Base-by-base conservation (phyloP, 192 early-diverging fungal genomes). In the Mortierella claussenii region DNA sequence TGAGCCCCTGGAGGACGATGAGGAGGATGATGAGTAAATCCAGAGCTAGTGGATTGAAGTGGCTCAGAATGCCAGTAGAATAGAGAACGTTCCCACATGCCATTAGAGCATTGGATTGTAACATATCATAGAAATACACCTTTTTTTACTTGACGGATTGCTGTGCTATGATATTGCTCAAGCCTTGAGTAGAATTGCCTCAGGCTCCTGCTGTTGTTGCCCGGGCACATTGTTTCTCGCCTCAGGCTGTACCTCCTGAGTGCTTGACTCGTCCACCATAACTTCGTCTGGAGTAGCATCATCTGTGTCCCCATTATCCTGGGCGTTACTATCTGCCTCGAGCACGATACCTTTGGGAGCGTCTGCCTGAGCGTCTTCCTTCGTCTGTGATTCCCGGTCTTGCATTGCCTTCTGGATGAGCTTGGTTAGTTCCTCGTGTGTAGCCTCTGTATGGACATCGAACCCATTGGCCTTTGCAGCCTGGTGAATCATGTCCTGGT, bases 1-100 rank as follows among this genome's bases (percentile, higher is more conserved):
- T 61, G 66, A 84, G 20, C 79, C 76, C 10, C 85, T 89, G 4
- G 90, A 93, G 62, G 82, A 89, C 7, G 88, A 92, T 40, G 85
- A 90, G 62, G 88, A 90, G 44, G 81, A 88, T 46, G 82, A 90
- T 11, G 67, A 69, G 67, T 69, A 69, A 69, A 67, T 36, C 11
- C 2, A 26, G 9, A 40, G 20, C 11, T 5, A 51, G 15, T 32
- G 23, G 1, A 5, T 18, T 55, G 28, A 26, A 13, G 37, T 51
- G 17, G 4, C 5, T 17, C 20, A 15, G 21, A 32, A 15, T 5
- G 18, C 8, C 36, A 52, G 43, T 26, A 33, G 30, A 23, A 55
- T 27, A 66, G 18, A 55, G 24, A 44, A 55, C 53, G 13, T 32
- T 44, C 47, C 57, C 30, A 44, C 21, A 32, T 15, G 7, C 32